Base-by-base conservation (phyloP, 176 grass and related monocot species). In the Pontederia paniculata region DNA sequence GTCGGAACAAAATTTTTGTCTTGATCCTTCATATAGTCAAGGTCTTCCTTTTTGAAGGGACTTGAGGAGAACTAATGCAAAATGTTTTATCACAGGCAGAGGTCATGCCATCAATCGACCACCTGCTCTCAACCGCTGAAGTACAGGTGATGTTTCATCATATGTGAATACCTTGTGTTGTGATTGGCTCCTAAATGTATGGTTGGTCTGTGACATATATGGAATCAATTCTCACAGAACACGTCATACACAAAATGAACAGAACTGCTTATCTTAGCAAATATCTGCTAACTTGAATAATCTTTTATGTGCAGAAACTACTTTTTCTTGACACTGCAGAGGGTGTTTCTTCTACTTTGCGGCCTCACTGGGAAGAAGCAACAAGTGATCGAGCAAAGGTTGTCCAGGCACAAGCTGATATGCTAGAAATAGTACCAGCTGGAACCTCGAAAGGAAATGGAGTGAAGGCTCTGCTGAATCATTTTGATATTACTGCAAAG, bases 351-450 rank as follows among this genome's bases (percentile, higher is more conserved):
- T 79, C 86, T 21, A 62, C 71, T 20, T 43, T 98, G 78, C 72
- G 93, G 64, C 93, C 93, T 45, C 73, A 81, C 74, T 98, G 93
- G 93, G 70, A 67, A 75, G 77, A 91, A 63, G 93, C 73, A 9
- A 73, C 69, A 49, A 62, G 74, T 21, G 77, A 73, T 23, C 76
- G 77, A 67, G 93, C 93, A 12, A 41, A 71, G 44, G 81, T 98
- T 65, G 75, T 91, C 67, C 87, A 98, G 58, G 87, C 77, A 55
- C 69, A 79, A 53, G 86, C 83, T 66, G 78, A 98, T 72, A 98
- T 91, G 93, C 93, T 98, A 55, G 93, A 98, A 76, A 67, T 98
- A 69, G 93, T 98, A 23, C 93, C 87, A 51, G 70, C 74, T 70
- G 67, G 73, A 70, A 98, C 93, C 54, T 91, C 86, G 0, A 98